Evolutionary conservation across 2,329 filamentous ascomycete genomes (phyloP).

Genomic region (Cordyceps militaris): DNA sequence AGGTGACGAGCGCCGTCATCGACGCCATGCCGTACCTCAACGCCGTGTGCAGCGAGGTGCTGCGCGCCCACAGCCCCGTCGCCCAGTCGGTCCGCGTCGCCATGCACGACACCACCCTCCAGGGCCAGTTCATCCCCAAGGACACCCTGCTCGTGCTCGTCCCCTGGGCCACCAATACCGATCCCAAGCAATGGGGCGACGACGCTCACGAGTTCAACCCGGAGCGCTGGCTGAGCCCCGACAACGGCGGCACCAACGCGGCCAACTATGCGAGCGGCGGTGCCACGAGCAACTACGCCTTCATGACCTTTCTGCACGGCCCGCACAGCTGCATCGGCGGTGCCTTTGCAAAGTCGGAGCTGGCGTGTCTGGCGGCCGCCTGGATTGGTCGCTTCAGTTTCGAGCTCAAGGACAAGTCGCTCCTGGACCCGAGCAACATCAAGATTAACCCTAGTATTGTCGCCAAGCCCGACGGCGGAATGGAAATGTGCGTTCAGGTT

Average conservation of each 20-base stretch:
- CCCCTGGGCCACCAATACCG: constrained; percentile 25
- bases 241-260: constrained; percentile 15
- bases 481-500: constrained; percentile 14
- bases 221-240: constrained; percentile 28
- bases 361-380: constrained; percentile 11
- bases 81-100: constrained; percentile 27
- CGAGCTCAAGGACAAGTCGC: constrained; percentile 10
- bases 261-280: constrained; percentile 15
- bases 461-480: constrained; percentile 15
- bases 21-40: constrained; percentile 73
- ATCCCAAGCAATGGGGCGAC: constrained; percentile 28
- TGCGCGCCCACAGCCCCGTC: constrained; percentile 34
- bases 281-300: constrained; percentile 23
- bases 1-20: constrained; percentile 44
- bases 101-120: constrained; percentile 25
- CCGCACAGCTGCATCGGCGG: constrained; percentile 15
- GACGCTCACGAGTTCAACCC: constrained; percentile 31
- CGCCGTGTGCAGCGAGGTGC: constrained; percentile 51
- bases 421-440: constrained; percentile 12
- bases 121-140: constrained; percentile 28
- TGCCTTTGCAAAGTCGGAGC: constrained; percentile 11
- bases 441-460: constrained; percentile 14
- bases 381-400: constrained; percentile 14
- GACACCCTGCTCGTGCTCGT: constrained; percentile 29
- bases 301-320: constrained; percentile 19